A percentile compares a stretch with the other conserved stretches of the same genome.
phyloP scores from a whole-genome alignment of 768 basidiomycete genomes.

The Calocera cornea region DNA sequence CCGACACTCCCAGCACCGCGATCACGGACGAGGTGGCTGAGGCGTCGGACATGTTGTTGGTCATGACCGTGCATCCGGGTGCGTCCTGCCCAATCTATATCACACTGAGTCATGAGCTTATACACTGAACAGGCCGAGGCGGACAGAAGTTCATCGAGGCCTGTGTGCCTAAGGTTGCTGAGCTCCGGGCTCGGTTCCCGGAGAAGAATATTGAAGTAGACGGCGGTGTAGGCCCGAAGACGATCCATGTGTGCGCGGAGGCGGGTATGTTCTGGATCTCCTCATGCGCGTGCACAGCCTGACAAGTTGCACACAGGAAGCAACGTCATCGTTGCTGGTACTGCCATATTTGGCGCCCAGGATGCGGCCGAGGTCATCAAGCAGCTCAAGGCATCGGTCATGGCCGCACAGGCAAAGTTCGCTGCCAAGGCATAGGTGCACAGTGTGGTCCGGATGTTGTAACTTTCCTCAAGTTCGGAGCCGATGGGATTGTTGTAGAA shows the following conservation, averaged over 20 bases:
- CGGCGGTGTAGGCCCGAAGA: conserved; percentile 90
- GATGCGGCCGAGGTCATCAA: conserved; percentile 67
- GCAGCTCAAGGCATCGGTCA: conserved; percentile 53
- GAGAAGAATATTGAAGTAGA: conserved; percentile 96
- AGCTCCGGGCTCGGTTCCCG: conserved; percentile 81
- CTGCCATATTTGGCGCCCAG: conserved; percentile 78
- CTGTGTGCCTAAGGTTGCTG: conserved; percentile 84
- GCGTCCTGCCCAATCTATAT: conserved; percentile 7
- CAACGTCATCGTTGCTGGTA: conserved; percentile 97
- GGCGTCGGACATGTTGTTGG: conserved; percentile 84
- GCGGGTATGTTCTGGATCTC: conserved; percentile 45
- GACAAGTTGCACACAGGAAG: conserved; percentile 46
- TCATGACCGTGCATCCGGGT: conserved; percentile 98
- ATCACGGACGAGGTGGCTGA: conserved; percentile 78
- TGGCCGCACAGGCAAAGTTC: conserved; percentile 41
- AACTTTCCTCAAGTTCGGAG: background rate
- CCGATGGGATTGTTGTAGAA: background rate
- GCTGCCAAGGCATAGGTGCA: background rate
- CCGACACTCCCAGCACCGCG: conserved; percentile 76
- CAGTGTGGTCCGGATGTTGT: background rate
- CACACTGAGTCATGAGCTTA: background rate
- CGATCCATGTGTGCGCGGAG: conserved; percentile 72
- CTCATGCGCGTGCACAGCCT: conserved; percentile 10
- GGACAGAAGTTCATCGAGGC: conserved; percentile 93
- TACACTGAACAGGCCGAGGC: conserved; percentile 48